phyloP scores from a whole-genome alignment of 1,284 basidiomycete genomes.

The Ganoderma lucidum region DNA sequence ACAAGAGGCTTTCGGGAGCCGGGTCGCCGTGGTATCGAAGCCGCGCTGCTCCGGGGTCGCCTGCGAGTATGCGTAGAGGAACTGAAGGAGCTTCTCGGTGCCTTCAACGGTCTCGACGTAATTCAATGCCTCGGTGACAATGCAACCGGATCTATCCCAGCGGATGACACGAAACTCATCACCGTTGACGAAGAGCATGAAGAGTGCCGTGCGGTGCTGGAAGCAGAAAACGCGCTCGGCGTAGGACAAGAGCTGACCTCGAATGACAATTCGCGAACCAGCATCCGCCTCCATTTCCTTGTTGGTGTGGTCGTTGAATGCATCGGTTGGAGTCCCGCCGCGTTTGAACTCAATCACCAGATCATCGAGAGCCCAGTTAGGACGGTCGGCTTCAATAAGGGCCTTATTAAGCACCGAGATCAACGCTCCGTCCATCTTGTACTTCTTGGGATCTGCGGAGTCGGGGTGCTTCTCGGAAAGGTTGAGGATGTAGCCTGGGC shows the following conservation, averaged over 20 bases:
- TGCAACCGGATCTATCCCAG: conserved; percentile 23
- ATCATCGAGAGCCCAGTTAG: too few species aligned
- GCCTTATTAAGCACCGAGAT: background rate
- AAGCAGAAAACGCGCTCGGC: background rate
- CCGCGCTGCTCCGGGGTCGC: too few species aligned
- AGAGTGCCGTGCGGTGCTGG: conserved; percentile 24
- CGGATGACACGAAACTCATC: conserved; percentile 13
- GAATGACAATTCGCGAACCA: too few species aligned
- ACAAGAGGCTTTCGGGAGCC: background rate
- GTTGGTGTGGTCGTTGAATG: too few species aligned
- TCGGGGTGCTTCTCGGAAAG: background rate
- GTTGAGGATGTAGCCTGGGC: background rate
- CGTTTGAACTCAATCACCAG: too few species aligned
- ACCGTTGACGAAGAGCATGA: conserved; percentile 18
- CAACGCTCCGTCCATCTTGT: conserved; percentile 6
- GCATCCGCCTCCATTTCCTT: too few species aligned
- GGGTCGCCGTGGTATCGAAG: conserved; percentile 15
- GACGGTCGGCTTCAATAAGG: background rate
- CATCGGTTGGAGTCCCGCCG: too few species aligned
- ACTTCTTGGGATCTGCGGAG: background rate
- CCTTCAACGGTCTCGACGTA: conserved; percentile 4
- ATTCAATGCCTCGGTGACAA: conserved; percentile 11
- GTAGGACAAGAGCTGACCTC: background rate
- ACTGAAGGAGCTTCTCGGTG: conserved; percentile 7
- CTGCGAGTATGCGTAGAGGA: conserved; percentile 1